phyloP scores from a whole-genome alignment of 1,284 basidiomycete genomes.

The Cryptococcus hybrid region DNA sequence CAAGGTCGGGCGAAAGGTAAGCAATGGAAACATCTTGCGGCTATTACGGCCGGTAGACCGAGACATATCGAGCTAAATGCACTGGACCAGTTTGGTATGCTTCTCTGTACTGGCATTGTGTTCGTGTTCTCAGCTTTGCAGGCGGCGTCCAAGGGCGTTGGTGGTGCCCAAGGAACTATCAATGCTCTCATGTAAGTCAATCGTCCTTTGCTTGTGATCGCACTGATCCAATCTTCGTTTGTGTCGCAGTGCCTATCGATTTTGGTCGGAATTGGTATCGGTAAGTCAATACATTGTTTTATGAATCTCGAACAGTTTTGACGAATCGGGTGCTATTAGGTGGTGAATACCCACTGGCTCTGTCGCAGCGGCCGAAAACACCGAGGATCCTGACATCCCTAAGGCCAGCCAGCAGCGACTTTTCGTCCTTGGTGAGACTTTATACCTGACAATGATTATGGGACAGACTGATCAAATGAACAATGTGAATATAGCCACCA shows the following conservation, averaged over 20 bases:
- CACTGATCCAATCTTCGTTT: constrained; percentile 18
- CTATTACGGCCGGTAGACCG: constrained; percentile 28
- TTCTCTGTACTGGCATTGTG: constrained; percentile 73
- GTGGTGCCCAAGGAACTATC: constrained; percentile 62
- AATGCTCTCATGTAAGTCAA: constrained; percentile 27
- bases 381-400: constrained; percentile 65
- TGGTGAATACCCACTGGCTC: constrained; percentile 86
- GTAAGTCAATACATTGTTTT: no score
- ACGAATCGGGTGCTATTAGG: constrained; percentile 32
- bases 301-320: no score
- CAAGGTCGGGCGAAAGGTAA: constrained; percentile 81
- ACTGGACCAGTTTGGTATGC: constrained; percentile 49
- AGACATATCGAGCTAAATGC: constrained; percentile 17
- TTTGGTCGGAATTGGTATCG: constrained; percentile 65
- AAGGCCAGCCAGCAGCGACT: constrained; percentile 80
- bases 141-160: constrained; percentile 70
- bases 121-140: constrained; percentile 75
- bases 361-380: constrained; percentile 88
- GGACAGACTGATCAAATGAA: not conserved
- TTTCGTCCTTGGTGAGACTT: constrained; percentile 69
- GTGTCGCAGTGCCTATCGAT: constrained; percentile 69
- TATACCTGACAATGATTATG: not conserved
- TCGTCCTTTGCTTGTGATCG: not conserved
- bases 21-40: constrained; percentile 48
- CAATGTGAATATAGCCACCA: constrained; percentile 47